These are phyloP conservation scores for Botrytis tulipae DNA, from an alignment of 2,329 filamentous ascomycete genomes.

Conservation along the genomic window DNA sequence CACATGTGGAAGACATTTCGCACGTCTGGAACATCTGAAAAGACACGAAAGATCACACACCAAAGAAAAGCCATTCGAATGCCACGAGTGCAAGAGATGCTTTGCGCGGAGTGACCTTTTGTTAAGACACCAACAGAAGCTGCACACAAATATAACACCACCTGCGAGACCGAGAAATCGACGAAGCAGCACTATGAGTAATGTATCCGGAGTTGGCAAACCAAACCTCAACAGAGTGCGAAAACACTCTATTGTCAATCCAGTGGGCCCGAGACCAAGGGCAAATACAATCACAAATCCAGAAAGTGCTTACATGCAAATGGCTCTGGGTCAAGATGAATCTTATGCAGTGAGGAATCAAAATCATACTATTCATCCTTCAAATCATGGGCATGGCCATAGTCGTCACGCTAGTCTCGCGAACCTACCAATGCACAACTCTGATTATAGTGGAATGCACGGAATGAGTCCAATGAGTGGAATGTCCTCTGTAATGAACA, in stretches of 20 bases:
- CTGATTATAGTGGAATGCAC: conserved; percentile 55
- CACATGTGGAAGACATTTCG: conserved; percentile 90
- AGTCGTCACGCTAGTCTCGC: conserved; percentile 73
- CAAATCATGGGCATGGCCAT: conserved; percentile 7
- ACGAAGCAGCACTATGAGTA: conserved; percentile 79
- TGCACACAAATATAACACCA: conserved; percentile 89
- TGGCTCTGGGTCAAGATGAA: conserved; percentile 46
- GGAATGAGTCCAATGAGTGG: conserved; percentile 40
- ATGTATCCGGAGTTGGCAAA: conserved; percentile 57
- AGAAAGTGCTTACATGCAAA: conserved; percentile 71
- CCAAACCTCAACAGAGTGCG: conserved; percentile 73
- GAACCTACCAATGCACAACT: conserved; percentile 60
- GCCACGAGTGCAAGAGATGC: conserved; percentile 88
- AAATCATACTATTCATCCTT: not conserved
- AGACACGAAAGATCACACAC: conserved; percentile 97
- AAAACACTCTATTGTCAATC: conserved; percentile 84
- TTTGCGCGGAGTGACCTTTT: conserved; percentile 92
- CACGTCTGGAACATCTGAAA: conserved; percentile 92
- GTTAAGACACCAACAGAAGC: conserved; percentile 94
- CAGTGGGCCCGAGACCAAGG: conserved; percentile 73
- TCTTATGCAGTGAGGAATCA: conserved; percentile 42
- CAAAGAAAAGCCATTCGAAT: conserved; percentile 97
- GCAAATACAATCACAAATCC: conserved; percentile 97
- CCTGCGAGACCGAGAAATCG: conserved; percentile 83
- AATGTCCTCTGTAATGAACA: conserved; percentile 67